Evolutionary conservation across 2,329 filamentous ascomycete genomes (phyloP).

Genomic region (Aspergillus puulaauensis): DNA sequence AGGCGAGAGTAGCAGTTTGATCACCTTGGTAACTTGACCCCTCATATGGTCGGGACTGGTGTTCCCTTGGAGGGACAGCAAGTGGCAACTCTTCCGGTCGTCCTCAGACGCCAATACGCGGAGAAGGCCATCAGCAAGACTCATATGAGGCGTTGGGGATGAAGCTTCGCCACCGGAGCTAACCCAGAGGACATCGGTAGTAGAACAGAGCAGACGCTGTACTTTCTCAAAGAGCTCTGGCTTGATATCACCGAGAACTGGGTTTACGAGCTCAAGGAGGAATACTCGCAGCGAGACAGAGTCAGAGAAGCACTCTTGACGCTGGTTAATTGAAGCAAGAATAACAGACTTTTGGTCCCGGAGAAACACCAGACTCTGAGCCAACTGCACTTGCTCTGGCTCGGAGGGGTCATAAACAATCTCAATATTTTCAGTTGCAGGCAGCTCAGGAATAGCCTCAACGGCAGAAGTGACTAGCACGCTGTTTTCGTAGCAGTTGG

Average conservation of each 20-base stretch:
- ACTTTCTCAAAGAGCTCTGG: background rate
- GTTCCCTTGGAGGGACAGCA: background rate
- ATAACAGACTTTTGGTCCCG: background rate
- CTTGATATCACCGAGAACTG: background rate
- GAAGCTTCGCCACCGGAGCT: background rate
- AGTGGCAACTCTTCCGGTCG: background rate
- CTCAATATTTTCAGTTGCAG: background rate
- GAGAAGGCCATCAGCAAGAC: background rate
- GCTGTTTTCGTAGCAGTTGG: constrained; percentile 5
- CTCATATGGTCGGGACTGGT: background rate
- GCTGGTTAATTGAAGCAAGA: background rate
- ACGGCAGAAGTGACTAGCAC: constrained; percentile 15
- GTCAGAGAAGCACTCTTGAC: background rate
- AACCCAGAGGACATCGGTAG: background rate
- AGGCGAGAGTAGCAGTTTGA: background rate
- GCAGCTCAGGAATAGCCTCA: background rate
- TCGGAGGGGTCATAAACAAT: background rate
- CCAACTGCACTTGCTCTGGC: background rate
- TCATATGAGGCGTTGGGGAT: background rate
- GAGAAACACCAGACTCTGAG: background rate
- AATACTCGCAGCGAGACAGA: background rate
- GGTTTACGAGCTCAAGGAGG: background rate
- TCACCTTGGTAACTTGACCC: background rate
- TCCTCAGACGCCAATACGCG: background rate
- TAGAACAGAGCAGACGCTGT: background rate